These are phyloP conservation scores for Neurospora hispaniola DNA, from an alignment of 495 filamentous ascomycete genomes.

Conservation along the genomic window DNA sequence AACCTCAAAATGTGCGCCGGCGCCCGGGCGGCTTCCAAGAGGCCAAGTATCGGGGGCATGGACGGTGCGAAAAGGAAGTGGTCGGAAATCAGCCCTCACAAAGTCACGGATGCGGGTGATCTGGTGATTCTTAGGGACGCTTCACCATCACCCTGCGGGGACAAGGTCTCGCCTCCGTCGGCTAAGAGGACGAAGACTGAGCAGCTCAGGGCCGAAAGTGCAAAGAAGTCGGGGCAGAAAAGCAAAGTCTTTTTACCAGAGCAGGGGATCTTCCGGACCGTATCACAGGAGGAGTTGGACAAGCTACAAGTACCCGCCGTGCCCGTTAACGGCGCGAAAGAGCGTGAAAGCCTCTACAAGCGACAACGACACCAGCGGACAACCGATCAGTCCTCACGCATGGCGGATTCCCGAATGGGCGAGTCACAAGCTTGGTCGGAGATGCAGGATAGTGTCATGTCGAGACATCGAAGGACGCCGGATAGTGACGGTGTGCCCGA, in stretches of 20 bases:
- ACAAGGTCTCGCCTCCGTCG: slow-evolving; percentile 3
- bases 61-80: slow-evolving; percentile 22
- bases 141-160: slow-evolving; percentile 5
- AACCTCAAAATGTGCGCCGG: slow-evolving; percentile 62
- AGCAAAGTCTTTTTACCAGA: slow-evolving; percentile 37
- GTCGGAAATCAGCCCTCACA: slow-evolving; percentile 7
- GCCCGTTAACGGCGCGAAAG: neutral
- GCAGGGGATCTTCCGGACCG: slow-evolving; percentile 42
- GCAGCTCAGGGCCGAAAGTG: slow-evolving; percentile 8
- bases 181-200: slow-evolving; percentile 22
- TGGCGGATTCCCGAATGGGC: slow-evolving; percentile 8
- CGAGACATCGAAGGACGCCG: neutral
- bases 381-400: slow-evolving; percentile 17
- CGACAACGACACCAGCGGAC: slow-evolving; percentile 11
- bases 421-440: neutral
- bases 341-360: neutral
- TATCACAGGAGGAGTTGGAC: slow-evolving; percentile 34
- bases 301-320: slow-evolving; percentile 15
- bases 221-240: slow-evolving; percentile 17
- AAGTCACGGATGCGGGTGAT: slow-evolving; percentile 32
- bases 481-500: neutral
- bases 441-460: neutral
- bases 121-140: slow-evolving; percentile 30
- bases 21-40: slow-evolving; percentile 15
- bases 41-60: slow-evolving; percentile 7